These are phyloP conservation scores for Kazachstania kunashirensis DNA, from an alignment of 805 yeast species.

Conservation along the genomic window DNA sequence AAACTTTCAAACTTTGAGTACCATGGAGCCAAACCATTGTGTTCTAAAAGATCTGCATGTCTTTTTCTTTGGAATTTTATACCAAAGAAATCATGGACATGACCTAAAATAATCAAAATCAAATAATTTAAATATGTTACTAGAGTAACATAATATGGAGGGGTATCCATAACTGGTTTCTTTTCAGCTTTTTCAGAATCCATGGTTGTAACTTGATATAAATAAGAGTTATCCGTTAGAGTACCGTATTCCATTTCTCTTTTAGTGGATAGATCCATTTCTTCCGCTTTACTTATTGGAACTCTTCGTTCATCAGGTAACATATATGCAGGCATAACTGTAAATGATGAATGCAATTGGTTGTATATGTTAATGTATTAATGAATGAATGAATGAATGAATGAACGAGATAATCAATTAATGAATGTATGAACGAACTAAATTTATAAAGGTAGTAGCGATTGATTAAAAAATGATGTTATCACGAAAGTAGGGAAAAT, in stretches of 20 bases:
- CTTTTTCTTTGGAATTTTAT: slow-evolving; percentile 57
- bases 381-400: no score
- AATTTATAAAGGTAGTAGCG: no score
- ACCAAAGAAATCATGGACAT: slow-evolving; percentile 81
- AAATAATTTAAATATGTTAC: slow-evolving; percentile 81
- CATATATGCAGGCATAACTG: no score
- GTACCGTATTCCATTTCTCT: slow-evolving; percentile 65
- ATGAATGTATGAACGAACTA: no score
- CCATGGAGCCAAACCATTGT: slow-evolving; percentile 93
- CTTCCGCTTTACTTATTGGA: slow-evolving; percentile 30
- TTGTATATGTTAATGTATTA: no score
- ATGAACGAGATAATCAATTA: no score
- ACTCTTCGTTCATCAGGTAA: slow-evolving; percentile 20
- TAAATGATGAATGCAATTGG: no score
- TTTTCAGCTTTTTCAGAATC: slow-evolving; percentile 43
- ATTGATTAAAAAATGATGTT: no score
- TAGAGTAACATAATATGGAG: slow-evolving; percentile 70
- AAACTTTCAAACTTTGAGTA: slow-evolving; percentile 88
- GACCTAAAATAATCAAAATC: slow-evolving; percentile 79
- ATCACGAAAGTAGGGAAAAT: no score
- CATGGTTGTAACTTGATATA: slow-evolving; percentile 52
- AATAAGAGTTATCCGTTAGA: slow-evolving; percentile 52
- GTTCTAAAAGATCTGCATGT: slow-evolving; percentile 58
- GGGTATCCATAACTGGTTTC: slow-evolving; percentile 65
- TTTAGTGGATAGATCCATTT: slow-evolving; percentile 31